These are phyloP conservation scores for Cladosporium phlei DNA, from an alignment of 2,329 filamentous ascomycete species.

Conservation along the genomic window DNA sequence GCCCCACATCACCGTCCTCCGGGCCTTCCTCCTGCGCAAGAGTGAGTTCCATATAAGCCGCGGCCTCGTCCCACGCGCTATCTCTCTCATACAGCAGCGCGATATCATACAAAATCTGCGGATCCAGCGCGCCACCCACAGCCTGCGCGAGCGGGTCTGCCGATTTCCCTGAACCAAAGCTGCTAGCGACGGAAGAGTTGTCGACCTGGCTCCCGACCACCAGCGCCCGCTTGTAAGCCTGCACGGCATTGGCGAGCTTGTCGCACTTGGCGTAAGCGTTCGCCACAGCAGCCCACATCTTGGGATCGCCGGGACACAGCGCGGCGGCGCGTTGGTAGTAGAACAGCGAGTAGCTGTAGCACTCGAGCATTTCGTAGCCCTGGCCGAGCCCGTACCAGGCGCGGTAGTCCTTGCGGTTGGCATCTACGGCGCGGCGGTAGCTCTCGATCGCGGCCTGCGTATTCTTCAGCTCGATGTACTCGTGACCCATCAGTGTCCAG, in stretches of 20 bases:
- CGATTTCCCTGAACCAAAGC: constrained; percentile 39
- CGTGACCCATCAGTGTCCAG: constrained; percentile 98
- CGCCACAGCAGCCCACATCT: constrained; percentile 98
- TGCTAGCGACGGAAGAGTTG: constrained; percentile 41
- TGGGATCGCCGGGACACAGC: constrained; percentile 89
- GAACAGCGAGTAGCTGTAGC: constrained; percentile 95
- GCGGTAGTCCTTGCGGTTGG: constrained; percentile 91
- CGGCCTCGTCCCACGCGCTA: constrained; percentile 71
- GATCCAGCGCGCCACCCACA: constrained; percentile 65
- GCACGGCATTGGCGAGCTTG: constrained; percentile 83
- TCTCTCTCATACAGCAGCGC: constrained; percentile 82
- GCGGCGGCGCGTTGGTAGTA: constrained; percentile 96
- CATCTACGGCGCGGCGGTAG: constrained; percentile 89
- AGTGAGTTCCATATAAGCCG: constrained; percentile 92
- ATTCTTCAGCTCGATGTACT: constrained; percentile 98
- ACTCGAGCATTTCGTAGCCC: constrained; percentile 95
- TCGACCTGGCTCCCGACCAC: constrained; percentile 85
- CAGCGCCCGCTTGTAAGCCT: constrained; percentile 86
- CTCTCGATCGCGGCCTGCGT: constrained; percentile 97
- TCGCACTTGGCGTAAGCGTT: constrained; percentile 88
- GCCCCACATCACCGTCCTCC: constrained; percentile 48
- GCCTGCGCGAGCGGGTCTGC: constrained; percentile 42
- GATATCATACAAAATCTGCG: constrained; percentile 85
- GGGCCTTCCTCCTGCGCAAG: constrained; percentile 82
- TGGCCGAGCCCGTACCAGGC: constrained; percentile 97